Evolutionary conservation across 306 rosid species (phyloP).

Genomic region (Quercus parvula): DNA sequence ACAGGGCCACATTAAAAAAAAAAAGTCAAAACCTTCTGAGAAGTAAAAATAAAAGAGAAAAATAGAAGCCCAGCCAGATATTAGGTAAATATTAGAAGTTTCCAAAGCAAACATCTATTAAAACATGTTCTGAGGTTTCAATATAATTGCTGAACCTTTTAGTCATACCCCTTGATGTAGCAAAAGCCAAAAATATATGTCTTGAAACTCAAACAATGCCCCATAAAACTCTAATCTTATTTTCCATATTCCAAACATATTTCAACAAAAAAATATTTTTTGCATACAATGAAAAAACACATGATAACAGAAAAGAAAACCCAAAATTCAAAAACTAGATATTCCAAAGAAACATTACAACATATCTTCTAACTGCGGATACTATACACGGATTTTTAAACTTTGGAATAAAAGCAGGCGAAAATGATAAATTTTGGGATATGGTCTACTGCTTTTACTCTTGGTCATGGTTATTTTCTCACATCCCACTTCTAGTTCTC

Average conservation of each 20-base stretch:
- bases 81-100: neutral
- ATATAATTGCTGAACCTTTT: neutral
- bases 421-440: neutral
- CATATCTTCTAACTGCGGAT: neutral
- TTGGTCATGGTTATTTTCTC: neutral
- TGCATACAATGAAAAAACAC: neutral
- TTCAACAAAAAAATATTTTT: neutral
- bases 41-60: neutral
- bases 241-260: neutral
- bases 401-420: neutral
- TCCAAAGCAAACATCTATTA: neutral
- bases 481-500: constrained; percentile 3
- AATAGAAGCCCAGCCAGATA: neutral
- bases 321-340: neutral
- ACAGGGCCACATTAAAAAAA: neutral
- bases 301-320: neutral
- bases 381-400: neutral
- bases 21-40: neutral
- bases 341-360: neutral
- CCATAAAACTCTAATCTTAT: neutral
- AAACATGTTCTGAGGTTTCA: neutral
- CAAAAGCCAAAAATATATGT: neutral
- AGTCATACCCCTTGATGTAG: neutral
- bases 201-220: neutral
- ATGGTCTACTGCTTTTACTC: neutral